Evolutionary conservation across 345 rosid species (phyloP), one percentile per base, ranked within the genome.

Genomic region (Hibiscus mutabilis): DNA sequence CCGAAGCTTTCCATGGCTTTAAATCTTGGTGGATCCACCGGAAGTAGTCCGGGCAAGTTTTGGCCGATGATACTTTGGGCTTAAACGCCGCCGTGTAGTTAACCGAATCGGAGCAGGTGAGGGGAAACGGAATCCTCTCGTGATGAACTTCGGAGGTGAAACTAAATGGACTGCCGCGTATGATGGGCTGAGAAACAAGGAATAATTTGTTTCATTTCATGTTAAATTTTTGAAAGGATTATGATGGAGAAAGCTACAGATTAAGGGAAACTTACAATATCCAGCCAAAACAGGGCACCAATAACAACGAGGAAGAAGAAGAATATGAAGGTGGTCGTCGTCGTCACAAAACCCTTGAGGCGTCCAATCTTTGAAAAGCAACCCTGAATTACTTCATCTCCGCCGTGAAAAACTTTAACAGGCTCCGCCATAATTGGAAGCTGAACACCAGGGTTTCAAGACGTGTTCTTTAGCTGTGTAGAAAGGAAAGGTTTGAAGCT

Each of bases 1-100:
- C 90, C 1, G 74, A 78, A 66, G 70, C 82, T 71, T 72, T 82
- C 97, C 94, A 88, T 0, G 87, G 89, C 82, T 84, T 80, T 29
- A 88, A 79, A 79, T 90, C 97, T 70, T 90, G 91, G 66, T 87
- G 90, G 57, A 92, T 90, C 96, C 94, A 90, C 35, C 84, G 82
- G 78, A 90, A 92, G 73, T 51, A 51, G 55, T 51, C 55, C 19
- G 55, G 55, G 21, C 55, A 51, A 16, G 55, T 51, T 51, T 51
- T 51, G 19, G 55, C 19, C 55, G 21, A 51, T 51, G 55, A 51
- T 51, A 1, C 55, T 16, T 51, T 51, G 55, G 55, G 55, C 21
- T 51, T 7, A 51, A 51, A 15, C 55, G 15, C 55, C 55, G 19
- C 4, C 55, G 21, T 16, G 19, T 51, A 51, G 15, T 51, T 51